A percentile compares a stretch with the other conserved stretches of the same genome.
phyloP scores from a whole-genome alignment of 768 basidiomycete species.

The Suillus spraguei region DNA sequence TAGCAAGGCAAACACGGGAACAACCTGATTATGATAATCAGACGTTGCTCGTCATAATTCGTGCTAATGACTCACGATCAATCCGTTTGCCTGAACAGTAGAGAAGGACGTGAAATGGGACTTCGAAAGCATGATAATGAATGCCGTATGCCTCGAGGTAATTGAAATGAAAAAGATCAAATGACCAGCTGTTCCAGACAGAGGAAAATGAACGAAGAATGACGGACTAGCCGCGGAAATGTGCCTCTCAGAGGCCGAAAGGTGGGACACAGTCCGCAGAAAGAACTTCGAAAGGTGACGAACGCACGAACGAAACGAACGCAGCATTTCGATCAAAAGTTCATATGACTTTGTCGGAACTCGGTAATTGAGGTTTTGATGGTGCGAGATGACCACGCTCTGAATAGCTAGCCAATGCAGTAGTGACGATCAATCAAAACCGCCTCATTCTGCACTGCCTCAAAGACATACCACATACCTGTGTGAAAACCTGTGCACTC shows the following conservation, averaged over 20 bases:
- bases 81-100: constrained; percentile 16
- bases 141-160: constrained; percentile 9
- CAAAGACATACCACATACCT: constrained; percentile 6
- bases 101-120: constrained; percentile 17
- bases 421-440: constrained; percentile 25
- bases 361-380: constrained; percentile 13
- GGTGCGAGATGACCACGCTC: constrained; percentile 10
- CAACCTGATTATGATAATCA: constrained; percentile 31
- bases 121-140: constrained; percentile 12
- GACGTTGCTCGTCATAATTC: background rate
- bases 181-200: constrained; percentile 19
- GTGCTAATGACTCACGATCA: constrained; percentile 22
- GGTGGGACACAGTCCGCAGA: constrained; percentile 38
- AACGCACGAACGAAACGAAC: constrained; percentile 24
- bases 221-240: constrained; percentile 28
- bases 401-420: constrained; percentile 10
- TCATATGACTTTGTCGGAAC: constrained; percentile 10
- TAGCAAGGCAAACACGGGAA: constrained; percentile 54
- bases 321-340: constrained; percentile 11
- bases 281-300: constrained; percentile 17
- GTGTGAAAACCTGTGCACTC: constrained; percentile 7
- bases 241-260: constrained; percentile 32
- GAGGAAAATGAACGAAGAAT: constrained; percentile 13
- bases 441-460: constrained; percentile 3
- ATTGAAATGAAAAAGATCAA: constrained; percentile 3